phyloP scores from a whole-genome alignment of 257 asterid genomes.

The Solanum microdontum region DNA sequence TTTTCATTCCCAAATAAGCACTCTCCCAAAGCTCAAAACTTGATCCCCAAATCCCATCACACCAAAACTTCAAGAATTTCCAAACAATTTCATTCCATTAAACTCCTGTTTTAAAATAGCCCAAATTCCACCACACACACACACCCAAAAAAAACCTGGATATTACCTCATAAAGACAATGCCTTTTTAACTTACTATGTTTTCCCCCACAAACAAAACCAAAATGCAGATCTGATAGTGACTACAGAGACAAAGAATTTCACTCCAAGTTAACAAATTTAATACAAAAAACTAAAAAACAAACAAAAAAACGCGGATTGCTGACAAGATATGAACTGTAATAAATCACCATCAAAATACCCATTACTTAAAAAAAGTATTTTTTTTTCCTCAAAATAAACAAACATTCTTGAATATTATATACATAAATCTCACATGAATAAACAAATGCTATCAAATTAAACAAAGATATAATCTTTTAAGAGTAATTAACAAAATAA shows the following conservation, averaged over 20 bases:
- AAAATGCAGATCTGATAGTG: conserved; percentile 49
- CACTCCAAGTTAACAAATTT: not conserved
- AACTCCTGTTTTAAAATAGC: not conserved
- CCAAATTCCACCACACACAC: not conserved
- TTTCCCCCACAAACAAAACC: conserved; percentile 9
- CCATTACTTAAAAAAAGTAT: not conserved
- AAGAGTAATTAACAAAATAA: not conserved
- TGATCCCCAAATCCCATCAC: not conserved
- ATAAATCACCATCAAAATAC: conserved; percentile 8
- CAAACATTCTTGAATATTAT: conserved; percentile 14
- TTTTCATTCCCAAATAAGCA: not conserved
- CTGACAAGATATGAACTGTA: conserved; percentile 54
- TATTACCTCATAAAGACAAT: not conserved
- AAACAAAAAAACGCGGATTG: conserved; percentile 47
- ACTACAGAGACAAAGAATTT: conserved; percentile 16
- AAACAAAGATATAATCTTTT: conserved; percentile 11
- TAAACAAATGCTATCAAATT: not conserved
- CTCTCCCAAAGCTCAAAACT: not conserved
- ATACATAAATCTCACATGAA: not conserved
- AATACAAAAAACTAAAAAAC: not conserved
- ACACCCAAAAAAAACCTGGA: not conserved
- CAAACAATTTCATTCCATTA: not conserved
- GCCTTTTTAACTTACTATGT: conserved; percentile 10
- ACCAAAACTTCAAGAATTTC: not conserved
- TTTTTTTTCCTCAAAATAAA: not conserved